Evolutionary conservation across 129 eudicot species (phyloP).

Genomic region (Flaveria brownii): DNA sequence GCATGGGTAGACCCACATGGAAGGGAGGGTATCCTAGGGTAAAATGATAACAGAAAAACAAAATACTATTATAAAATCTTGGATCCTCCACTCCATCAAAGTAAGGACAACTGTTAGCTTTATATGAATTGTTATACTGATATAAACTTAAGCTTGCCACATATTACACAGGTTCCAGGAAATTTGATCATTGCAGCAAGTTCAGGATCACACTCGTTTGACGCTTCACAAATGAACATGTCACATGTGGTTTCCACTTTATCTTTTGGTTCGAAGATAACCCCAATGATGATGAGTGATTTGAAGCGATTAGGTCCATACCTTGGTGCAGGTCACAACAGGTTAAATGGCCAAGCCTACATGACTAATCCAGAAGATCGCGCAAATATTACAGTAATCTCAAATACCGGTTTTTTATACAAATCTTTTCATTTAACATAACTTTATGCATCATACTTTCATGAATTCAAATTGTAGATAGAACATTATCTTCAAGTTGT

Average conservation of each 20-base stretch:
- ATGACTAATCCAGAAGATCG: slow-evolving; percentile 48
- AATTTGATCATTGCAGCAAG: slow-evolving; percentile 74
- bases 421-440: background rate
- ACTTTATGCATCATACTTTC: slow-evolving; percentile 9
- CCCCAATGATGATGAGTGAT: slow-evolving; percentile 61
- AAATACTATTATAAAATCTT: background rate
- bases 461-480: slow-evolving; percentile 52
- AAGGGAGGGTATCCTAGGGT: background rate
- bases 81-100: background rate
- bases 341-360: slow-evolving; percentile 56
- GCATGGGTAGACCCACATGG: background rate
- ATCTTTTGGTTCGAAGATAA: slow-evolving; percentile 62
- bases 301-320: slow-evolving; percentile 65
- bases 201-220: slow-evolving; percentile 84
- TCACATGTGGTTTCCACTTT: slow-evolving; percentile 68
- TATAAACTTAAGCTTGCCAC: background rate
- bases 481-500: slow-evolving; percentile 92
- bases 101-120: background rate
- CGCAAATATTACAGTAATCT: slow-evolving; percentile 76
- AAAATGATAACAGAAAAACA: background rate
- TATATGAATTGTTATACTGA: background rate
- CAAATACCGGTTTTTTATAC: background rate
- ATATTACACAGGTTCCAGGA: slow-evolving; percentile 76
- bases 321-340: slow-evolving; percentile 64
- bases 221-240: slow-evolving; percentile 80